A percentile compares a stretch with the other conserved stretches of the same genome.
These are phyloP conservation scores for Trametes pubescens DNA, from an alignment of 1,284 basidiomycete species.

Conservation along the genomic window DNA sequence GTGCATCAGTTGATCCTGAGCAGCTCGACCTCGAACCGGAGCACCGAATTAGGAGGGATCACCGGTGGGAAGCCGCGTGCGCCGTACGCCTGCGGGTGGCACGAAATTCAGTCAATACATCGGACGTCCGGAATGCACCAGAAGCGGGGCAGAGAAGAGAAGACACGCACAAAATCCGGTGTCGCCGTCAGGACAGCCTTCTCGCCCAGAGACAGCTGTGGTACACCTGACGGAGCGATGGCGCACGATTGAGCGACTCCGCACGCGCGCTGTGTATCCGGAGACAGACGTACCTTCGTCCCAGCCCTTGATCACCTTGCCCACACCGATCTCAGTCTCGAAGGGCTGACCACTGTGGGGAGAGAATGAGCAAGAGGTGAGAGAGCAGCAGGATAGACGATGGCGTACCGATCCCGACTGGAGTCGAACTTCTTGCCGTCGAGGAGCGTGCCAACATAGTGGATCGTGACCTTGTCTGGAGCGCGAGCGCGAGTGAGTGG, in stretches of 20 bases:
- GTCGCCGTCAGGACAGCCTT: conserved; percentile 76
- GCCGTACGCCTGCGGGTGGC: conserved; percentile 66
- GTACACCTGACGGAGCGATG: conserved; percentile 62
- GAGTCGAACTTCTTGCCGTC: conserved; percentile 77
- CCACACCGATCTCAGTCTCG: conserved; percentile 78
- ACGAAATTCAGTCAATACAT: conserved; percentile 17
- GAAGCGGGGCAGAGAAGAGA: conserved; percentile 17
- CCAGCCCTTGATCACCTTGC: conserved; percentile 90
- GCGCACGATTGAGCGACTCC: conserved; percentile 27
- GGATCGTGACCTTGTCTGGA: conserved; percentile 65
- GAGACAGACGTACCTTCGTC: conserved; percentile 76
- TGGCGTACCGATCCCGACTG: conserved; percentile 64
- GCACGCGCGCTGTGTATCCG: neutral
- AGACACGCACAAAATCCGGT: conserved; percentile 69
- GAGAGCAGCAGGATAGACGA: conserved; percentile 15
- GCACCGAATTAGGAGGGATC: conserved; percentile 80
- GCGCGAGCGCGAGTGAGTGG: conserved; percentile 5
- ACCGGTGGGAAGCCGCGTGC: conserved; percentile 79
- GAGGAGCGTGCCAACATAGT: conserved; percentile 75
- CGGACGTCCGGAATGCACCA: conserved; percentile 3
- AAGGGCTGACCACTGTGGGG: conserved; percentile 64
- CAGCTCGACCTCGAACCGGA: conserved; percentile 86
- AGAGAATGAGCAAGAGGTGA: neutral
- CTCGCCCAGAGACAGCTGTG: conserved; percentile 78
- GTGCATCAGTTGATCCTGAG: conserved; percentile 67